Evolutionary conservation across 2,329 filamentous ascomycete genomes (phyloP), one percentile per base, ranked within the genome.

Genomic region (Penicillium thymicola): DNA sequence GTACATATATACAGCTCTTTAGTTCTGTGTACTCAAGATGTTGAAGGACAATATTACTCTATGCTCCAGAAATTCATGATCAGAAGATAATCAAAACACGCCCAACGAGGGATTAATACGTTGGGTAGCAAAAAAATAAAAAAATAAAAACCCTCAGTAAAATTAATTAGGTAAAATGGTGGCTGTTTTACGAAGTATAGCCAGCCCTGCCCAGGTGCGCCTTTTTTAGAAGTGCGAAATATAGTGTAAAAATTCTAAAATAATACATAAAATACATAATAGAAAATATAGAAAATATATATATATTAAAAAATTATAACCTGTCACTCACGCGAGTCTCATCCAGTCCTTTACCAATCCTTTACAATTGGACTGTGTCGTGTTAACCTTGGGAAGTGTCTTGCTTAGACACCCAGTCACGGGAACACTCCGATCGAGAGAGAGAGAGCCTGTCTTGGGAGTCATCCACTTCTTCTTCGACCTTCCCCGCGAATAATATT

Each of bases 341-440:
- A n/a, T 38, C 46, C 27, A 37, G 41, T 55, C 30, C 47, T 57
- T 44, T 55, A 28, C 9, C 4, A 27, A 36, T 55, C 38, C 47
- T 57, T 47, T 57, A 43, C 54, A 63, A 66, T 65, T 55, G 50
- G 59, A 34, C 59, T 59, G 53, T 36, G 45, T 46, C 41, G 40
- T 46, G 62, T 63, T 64, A 51, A 40, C 60, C 43, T 56, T 13
- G 3, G 21, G 5, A 25, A 23, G 18, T 30, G 13, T 58, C 41
- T 52, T 54, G 50, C 58, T 60, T 58, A 54, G 59, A 58, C 60
- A 47, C 28, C 28, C 34, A 66, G 64, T 66, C 64, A 66, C 64
- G 64, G 64, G 64, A 66, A 65, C 64, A 63, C 54, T 57, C 59
- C 55, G 55, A 63, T 57, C 40, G 30, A 30, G 27, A 27, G 8